Conservation (phyloP, 352 stramenopile species). For the Pythium aristosporum region DNA sequence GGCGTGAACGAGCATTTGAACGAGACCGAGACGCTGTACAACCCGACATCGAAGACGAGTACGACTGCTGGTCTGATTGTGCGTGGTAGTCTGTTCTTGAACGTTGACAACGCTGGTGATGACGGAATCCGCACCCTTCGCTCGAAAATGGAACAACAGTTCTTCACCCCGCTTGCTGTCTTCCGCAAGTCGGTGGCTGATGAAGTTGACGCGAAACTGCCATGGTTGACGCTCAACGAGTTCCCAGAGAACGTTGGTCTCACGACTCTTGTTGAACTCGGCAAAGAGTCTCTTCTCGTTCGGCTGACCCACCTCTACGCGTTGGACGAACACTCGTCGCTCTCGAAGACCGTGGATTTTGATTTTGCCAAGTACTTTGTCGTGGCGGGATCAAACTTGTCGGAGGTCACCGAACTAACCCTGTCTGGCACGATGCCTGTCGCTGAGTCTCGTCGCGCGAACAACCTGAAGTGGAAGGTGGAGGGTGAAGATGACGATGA, state of each 20-base stretch:
- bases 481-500: slow-evolving; percentile 29
- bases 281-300: slow-evolving; percentile 82
- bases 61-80: slow-evolving; percentile 61
- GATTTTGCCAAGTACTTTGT: slow-evolving; percentile 68
- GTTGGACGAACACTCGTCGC: slow-evolving; percentile 75
- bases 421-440: slow-evolving; percentile 84
- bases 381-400: slow-evolving; percentile 47
- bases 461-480: slow-evolving; percentile 63
- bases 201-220: slow-evolving; percentile 49
- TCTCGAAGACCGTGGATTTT: slow-evolving; percentile 74
- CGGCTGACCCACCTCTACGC: slow-evolving; percentile 95
- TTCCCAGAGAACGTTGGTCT: slow-evolving; percentile 93
- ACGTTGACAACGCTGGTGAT: slow-evolving; percentile 51
- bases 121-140: slow-evolving; percentile 53
- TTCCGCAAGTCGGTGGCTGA: slow-evolving; percentile 40
- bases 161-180: slow-evolving; percentile 64
- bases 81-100: slow-evolving; percentile 70
- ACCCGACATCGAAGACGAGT: slow-evolving; percentile 54
- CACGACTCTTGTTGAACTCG: slow-evolving; percentile 85
- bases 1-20: slow-evolving; percentile 93
- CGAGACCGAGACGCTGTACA: slow-evolving; percentile 87
- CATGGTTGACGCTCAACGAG: slow-evolving; percentile 57
- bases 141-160: slow-evolving; percentile 65
- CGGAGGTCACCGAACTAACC: slow-evolving; percentile 82
- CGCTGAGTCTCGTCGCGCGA: slow-evolving; percentile 41